Base-by-base conservation (phyloP, 2,329 filamentous ascomycete genomes). In the Amphichorda felina region DNA sequence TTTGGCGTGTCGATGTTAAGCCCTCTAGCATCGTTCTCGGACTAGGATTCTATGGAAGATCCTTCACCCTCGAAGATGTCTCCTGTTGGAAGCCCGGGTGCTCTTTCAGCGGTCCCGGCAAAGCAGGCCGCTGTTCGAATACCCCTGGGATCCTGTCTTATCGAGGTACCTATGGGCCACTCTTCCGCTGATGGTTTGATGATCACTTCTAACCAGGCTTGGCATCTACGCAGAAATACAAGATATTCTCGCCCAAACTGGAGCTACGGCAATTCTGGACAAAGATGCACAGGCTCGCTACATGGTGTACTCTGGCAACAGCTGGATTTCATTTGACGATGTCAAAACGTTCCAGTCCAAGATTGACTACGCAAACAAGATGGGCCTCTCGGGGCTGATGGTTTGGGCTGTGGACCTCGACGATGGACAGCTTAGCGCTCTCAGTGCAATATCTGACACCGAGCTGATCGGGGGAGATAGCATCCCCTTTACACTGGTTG, bases 1-100 rank as follows among this genome's bases (percentile, higher is more conserved):
- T 28, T 4, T 70, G 67, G 63, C 50, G 62, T 2, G 58, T 54
- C 19, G 43, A 56, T 16, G 47, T 73, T 2, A 41, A 49, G 1
- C 53, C 68, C 0, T 24, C 36, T 0, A 63, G 66, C 35, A 43
- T 72, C 5, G 50, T 49, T 7, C 37, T 70, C n/a, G 66, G 66
- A 1, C 17, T 60, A 7, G 59, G 51, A 1, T 66, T 62, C 38
- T 68, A 68, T 38, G 63, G 62, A 1, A 41, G 49, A 14, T 15
- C 37, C 3, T 48, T 50, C 24, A 26, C 38, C 21, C 41, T 48
- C 4, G 39, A 36, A 8, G 40, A 33, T 4, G 38, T 42, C 0
- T 16, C 6, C 8, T 57, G 55, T 42, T 42, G 39, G 14, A 33
- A 37, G 0, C 38, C 56, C 4, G 51, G 53, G 0, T 61, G 58